Evolutionary conservation across 1,284 basidiomycete species (phyloP).

Genomic region (Microbotryum lychnidis-dioicae): DNA sequence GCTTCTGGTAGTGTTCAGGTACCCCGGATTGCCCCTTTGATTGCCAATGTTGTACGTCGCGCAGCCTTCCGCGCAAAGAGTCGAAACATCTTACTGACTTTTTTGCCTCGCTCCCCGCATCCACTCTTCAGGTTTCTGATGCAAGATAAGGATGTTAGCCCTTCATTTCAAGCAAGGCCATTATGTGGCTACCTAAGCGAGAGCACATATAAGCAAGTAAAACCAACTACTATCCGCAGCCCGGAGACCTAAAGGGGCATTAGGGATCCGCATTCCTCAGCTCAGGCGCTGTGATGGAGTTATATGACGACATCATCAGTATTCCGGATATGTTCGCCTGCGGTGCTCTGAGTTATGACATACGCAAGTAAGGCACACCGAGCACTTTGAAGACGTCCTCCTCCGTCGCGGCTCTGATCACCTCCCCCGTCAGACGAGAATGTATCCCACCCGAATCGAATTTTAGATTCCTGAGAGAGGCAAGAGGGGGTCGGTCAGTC

Average conservation of each 20-base stretch:
- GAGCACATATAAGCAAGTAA: no score
- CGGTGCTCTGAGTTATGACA: constrained; percentile 54
- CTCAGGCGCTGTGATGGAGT: constrained; percentile 2
- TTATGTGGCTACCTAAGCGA: no score
- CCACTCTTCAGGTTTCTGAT: no score
- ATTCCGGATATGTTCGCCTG: constrained; percentile 53
- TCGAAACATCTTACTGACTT: no score
- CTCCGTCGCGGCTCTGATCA: constrained; percentile 10
- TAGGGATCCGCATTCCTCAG: constrained; percentile 16
- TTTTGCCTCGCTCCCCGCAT: no score
- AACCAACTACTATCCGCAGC: no score
- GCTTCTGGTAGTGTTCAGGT: constrained; percentile 13
- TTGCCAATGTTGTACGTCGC: constrained; percentile 31
- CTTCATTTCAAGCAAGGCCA: no score
- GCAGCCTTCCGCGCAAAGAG: no score
- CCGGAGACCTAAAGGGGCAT: background rate
- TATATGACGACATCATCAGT: background rate
- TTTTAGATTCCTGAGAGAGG: constrained; percentile 53
- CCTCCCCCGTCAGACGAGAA: constrained; percentile 1
- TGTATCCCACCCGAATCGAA: constrained; percentile 50
- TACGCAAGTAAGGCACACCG: constrained; percentile 60
- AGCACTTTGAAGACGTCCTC: constrained; percentile 27
- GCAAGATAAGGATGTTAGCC: no score
- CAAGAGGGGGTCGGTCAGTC: no score
- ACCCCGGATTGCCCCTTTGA: constrained; percentile 34